Evolutionary conservation across 371 early-diverging fungal species (phyloP).

Genomic region (Lichtheimia ornata): DNA sequence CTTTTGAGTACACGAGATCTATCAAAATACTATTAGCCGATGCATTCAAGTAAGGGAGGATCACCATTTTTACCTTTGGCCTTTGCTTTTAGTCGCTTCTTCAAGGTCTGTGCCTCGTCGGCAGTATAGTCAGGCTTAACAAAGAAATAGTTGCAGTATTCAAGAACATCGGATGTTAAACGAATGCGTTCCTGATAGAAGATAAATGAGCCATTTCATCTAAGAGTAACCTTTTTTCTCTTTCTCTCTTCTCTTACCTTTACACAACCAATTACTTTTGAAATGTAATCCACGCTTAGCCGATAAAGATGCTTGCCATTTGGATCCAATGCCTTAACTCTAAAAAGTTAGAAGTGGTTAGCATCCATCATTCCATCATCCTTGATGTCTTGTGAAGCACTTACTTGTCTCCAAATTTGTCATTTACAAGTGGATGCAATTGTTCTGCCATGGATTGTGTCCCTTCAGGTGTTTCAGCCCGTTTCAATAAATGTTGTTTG

Average conservation of each 20-base stretch:
- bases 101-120: constrained; percentile 46
- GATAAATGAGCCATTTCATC: neutral
- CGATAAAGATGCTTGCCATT: constrained; percentile 3
- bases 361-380: neutral
- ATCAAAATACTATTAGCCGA: neutral
- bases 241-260: constrained; percentile 26
- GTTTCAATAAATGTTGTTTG: constrained; percentile 69
- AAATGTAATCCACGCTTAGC: constrained; percentile 1
- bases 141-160: constrained; percentile 62
- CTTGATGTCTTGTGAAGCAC: neutral
- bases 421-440: constrained; percentile 31
- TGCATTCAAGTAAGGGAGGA: neutral
- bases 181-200: constrained; percentile 55
- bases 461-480: constrained; percentile 54
- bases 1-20: constrained; percentile 23
- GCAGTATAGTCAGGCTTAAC: constrained; percentile 53
- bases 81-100: constrained; percentile 47
- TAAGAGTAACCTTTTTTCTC: neutral
- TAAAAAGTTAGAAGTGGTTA: neutral
- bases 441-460: constrained; percentile 35
- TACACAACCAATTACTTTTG: constrained; percentile 21
- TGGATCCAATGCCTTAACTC: constrained; percentile 1
- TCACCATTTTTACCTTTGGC: constrained; percentile 26
- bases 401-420: constrained; percentile 27
- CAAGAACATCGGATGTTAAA: constrained; percentile 58